Evolutionary conservation across 208 protist genomes (phyloP).

Genomic region (Crithidia bombi): DNA sequence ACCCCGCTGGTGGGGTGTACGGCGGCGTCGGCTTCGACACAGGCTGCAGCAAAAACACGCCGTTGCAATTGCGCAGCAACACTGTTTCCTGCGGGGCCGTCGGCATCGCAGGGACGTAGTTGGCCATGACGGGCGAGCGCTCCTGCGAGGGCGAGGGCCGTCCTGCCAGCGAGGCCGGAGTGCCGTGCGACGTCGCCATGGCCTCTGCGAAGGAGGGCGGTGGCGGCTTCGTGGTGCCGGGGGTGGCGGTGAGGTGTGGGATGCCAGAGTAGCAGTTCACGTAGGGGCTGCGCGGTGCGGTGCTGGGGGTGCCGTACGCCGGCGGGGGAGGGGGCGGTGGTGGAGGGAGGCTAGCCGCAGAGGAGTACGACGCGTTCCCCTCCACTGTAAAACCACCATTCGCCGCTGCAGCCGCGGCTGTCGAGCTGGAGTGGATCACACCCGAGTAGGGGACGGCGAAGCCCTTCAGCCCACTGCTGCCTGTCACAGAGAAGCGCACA

Average conservation of each 20-base stretch:
- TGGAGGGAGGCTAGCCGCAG: slow-evolving; percentile 26
- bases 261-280: slow-evolving; percentile 49
- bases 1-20: slow-evolving; percentile 61
- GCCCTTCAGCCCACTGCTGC: slow-evolving; percentile 13
- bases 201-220: slow-evolving; percentile 80
- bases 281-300: slow-evolving; percentile 36
- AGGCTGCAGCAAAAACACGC: slow-evolving; percentile 82
- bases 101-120: slow-evolving; percentile 72
- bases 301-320: slow-evolving; percentile 38
- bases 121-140: slow-evolving; percentile 56
- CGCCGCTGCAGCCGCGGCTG: neutral
- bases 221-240: slow-evolving; percentile 36
- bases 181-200: slow-evolving; percentile 47
- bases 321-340: slow-evolving; percentile 39
- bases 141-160: slow-evolving; percentile 41
- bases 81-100: slow-evolving; percentile 67
- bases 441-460: slow-evolving; percentile 15
- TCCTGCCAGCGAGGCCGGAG: slow-evolving; percentile 25
- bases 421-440: neutral
- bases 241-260: slow-evolving; percentile 26
- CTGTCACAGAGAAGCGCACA: slow-evolving; percentile 22
- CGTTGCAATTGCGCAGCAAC: slow-evolving; percentile 79
- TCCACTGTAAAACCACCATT: slow-evolving; percentile 58
- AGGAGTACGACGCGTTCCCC: slow-evolving; percentile 39
- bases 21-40: slow-evolving; percentile 64